A percentile compares a stretch with the other conserved stretches of the same genome.
Evolutionary conservation across 805 yeast species (phyloP).

Genomic region (Komagataella phaffii): DNA sequence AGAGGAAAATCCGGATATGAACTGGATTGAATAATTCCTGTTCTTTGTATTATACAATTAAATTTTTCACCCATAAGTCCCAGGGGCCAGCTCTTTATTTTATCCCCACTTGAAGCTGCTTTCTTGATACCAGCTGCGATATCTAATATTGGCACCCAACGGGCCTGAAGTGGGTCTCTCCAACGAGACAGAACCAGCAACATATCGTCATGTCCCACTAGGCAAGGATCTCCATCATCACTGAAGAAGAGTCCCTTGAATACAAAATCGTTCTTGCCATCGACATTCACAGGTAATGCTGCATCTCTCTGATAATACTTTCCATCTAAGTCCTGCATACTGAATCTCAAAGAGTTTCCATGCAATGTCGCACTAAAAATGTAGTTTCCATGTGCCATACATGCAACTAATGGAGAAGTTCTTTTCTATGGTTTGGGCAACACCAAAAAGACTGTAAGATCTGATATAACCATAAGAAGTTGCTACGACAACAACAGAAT

Average conservation of each 20-base stretch:
- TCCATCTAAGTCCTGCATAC: constrained; percentile 22
- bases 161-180: constrained; percentile 63
- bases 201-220: constrained; percentile 69
- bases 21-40: constrained; percentile 25
- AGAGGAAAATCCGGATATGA: constrained; percentile 74
- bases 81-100: constrained; percentile 77
- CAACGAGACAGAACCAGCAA: constrained; percentile 62
- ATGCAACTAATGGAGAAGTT: constrained; percentile 58
- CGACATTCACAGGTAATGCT: constrained; percentile 25
- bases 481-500: constrained; percentile 48
- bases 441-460: constrained; percentile 58
- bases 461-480: constrained; percentile 69
- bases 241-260: constrained; percentile 69
- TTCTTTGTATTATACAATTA: constrained; percentile 58
- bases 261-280: constrained; percentile 15
- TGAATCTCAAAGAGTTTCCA: constrained; percentile 17
- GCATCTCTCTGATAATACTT: constrained; percentile 27
- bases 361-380: constrained; percentile 36
- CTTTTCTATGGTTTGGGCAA: constrained; percentile 57
- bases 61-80: constrained; percentile 62
- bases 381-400: constrained; percentile 47
- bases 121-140: constrained; percentile 35
- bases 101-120: constrained; percentile 35
- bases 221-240: constrained; percentile 80
- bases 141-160: constrained; percentile 81